Conservation (phyloP, 257 asterid species). For the Cruciata laevipes region DNA sequence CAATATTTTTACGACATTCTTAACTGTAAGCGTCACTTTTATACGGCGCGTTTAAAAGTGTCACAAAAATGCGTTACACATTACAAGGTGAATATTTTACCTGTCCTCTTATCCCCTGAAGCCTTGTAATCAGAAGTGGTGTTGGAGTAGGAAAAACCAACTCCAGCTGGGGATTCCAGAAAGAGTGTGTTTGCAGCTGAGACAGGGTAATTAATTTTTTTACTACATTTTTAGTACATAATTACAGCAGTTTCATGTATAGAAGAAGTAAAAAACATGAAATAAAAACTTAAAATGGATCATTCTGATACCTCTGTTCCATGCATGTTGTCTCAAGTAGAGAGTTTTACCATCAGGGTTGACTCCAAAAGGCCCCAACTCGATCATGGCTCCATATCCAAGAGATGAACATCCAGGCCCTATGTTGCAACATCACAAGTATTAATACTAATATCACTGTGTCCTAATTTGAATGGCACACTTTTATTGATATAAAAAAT, state of each 20-base stretch:
- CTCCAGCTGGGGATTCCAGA: constrained; percentile 44
- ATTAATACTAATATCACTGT: no score
- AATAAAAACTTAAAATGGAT: not conserved
- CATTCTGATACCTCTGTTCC: constrained; percentile 29
- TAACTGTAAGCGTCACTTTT: no score
- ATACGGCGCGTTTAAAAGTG: no score
- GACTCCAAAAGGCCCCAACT: constrained; percentile 40
- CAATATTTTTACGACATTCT: no score
- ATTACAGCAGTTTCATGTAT: not conserved
- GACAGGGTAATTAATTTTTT: not conserved
- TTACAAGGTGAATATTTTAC: constrained; percentile 1
- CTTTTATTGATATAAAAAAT: no score
- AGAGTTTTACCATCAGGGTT: constrained; percentile 37
- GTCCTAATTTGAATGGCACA: no score
- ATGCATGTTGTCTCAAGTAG: constrained; percentile 28
- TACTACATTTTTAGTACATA: not conserved
- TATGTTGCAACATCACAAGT: constrained; percentile 9
- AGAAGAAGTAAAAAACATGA: not conserved
- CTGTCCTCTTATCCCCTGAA: constrained; percentile 34
- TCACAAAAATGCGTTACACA: no score
- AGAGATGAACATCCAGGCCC: constrained; percentile 50
- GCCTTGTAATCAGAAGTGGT: constrained; percentile 24
- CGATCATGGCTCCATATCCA: constrained; percentile 35
- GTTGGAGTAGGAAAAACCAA: constrained; percentile 41
- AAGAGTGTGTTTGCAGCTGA: constrained; percentile 36